Base-by-base conservation (phyloP, 805 yeast species). In the Pichia occidentalis region DNA sequence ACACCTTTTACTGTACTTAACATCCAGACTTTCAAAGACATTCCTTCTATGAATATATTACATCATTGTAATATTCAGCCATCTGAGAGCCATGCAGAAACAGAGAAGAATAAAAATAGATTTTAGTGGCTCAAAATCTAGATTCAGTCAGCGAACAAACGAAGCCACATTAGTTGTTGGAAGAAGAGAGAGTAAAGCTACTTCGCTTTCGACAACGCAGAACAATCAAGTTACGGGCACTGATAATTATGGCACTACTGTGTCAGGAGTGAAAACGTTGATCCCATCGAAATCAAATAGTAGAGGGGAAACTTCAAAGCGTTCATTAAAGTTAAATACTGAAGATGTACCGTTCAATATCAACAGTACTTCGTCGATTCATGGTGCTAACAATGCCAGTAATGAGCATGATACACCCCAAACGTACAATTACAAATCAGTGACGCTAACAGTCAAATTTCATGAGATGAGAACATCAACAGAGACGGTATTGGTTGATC, bases 381-480 rank as follows among this genome's bases (percentile, higher is more conserved):
- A 12, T 13, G 14, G 24, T 13, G 18, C 7, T 25, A 23, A 18
- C 4, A 19, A 22, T 16, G 23, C 32, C 5, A 24, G 18, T 7
- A 32, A 30, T 6, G 33, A 32, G 6, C 22, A 16, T 7, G 44
- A 40, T 16, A 29, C 16, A 21, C n/a, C 16, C 10, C 24, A 25
- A 7, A 20, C 22, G 7, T 10, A 24, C 3, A 16, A 14, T 18
- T 31, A 39, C 10, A 63, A 61, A 34, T 68, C 71, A 0, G 55
- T 65, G 2, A 71, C 63, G 35, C 41, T 71, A 43, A 67, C 70
- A 5, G 77, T 61, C 11, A 50, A 52, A 68, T 70, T 84, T 48
- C 97, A 88, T 52, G 95, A 87, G 45, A 48, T 72, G 4, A 60
- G 85, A 18, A 64, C 71, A 1, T 73, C 78, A 1, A 29, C 63